Conservation (phyloP, 257 asterid species). For the Plantago major region DNA sequence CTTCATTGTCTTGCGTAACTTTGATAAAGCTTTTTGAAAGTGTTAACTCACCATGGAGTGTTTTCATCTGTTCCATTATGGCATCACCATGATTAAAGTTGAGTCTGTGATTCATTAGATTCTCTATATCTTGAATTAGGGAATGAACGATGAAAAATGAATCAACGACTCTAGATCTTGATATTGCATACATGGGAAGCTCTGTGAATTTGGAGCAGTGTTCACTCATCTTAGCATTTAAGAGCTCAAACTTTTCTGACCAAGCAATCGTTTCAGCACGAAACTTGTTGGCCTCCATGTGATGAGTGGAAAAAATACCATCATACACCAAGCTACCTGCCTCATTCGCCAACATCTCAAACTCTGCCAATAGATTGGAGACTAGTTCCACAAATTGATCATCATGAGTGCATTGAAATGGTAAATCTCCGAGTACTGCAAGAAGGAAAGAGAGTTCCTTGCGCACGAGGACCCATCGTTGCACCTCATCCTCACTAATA, state of each 20-base stretch:
- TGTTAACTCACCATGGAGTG: background rate
- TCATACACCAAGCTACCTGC: background rate
- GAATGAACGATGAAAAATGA: slow-evolving; percentile 5
- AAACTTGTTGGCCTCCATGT: background rate
- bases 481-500: background rate
- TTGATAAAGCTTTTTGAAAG: background rate
- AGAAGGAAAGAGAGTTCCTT: slow-evolving; percentile 2
- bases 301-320: background rate
- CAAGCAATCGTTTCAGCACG: background rate
- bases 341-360: background rate
- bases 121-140: background rate
- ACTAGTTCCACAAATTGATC: background rate
- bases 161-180: background rate
- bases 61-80: background rate
- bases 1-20: no score
- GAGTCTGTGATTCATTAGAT: background rate
- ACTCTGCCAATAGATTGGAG: slow-evolving; percentile 1
- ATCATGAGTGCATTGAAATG: no score
- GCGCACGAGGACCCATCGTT: background rate
- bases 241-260: background rate
- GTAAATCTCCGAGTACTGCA: slow-evolving; percentile 1
- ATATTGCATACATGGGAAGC: background rate
- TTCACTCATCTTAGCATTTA: slow-evolving; percentile 8
- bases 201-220: slow-evolving; percentile 1
- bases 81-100: background rate